Evolutionary conservation across 345 rosid species (phyloP).

Genomic region (Geranium rotundifolium): DNA sequence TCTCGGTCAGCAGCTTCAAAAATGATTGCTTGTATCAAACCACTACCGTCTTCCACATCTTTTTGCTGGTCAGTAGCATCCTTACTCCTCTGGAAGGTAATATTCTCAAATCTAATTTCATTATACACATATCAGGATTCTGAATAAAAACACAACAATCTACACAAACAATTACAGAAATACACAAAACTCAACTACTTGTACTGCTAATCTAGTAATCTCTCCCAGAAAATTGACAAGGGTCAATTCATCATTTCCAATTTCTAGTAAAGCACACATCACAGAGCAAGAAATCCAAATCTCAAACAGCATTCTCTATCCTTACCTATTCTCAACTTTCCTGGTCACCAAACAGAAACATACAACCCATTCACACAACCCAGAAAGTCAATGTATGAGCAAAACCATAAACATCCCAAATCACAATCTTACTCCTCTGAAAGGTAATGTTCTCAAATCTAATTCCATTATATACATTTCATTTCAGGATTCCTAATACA

Average conservation of each 20-base stretch:
- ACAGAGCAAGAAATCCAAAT: too few relatives aligned
- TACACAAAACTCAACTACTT: not conserved
- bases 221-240: not conserved
- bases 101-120: slow-evolving; percentile 53
- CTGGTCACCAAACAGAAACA: too few relatives aligned
- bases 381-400: not conserved
- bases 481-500: too few relatives aligned
- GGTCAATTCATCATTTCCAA: not conserved
- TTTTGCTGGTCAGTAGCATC: slow-evolving; percentile 35
- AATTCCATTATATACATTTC: slow-evolving; percentile 4
- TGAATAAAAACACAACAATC: too few relatives aligned
- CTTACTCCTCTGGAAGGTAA: slow-evolving; percentile 63
- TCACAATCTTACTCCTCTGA: slow-evolving; percentile 35
- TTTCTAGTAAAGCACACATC: not conserved
- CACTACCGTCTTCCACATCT: slow-evolving; percentile 31
- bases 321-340: too few relatives aligned
- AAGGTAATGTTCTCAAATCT: slow-evolving; percentile 78
- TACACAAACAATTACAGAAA: not conserved
- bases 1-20: slow-evolving; percentile 94
- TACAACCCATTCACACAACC: not conserved
- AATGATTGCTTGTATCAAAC: slow-evolving; percentile 68
- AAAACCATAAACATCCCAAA: not conserved
- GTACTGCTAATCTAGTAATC: not conserved
- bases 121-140: not conserved
- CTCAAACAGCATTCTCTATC: not conserved